Base-by-base conservation (phyloP, 805 yeast genomes). In the Candida schatavii region DNA sequence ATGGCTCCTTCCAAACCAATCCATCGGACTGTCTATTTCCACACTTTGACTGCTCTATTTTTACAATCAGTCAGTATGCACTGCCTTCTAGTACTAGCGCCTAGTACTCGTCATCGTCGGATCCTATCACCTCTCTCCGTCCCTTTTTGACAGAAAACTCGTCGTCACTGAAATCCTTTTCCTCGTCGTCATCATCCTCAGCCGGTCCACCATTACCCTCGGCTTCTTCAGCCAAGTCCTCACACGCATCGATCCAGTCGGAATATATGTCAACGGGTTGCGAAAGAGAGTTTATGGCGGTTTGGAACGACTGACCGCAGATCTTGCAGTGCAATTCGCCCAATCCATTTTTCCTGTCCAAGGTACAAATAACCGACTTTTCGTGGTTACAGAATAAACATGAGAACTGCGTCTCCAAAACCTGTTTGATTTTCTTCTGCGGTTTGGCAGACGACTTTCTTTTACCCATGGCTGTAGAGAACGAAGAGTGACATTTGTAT, bases 191-290 rank as follows among this genome's bases (percentile, higher is more conserved):
- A 4, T 45, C 58, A 3, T 42, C 53, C n/a, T 35, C 54, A 5
- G 14, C 44, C 3, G 18, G 41, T 5, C 34, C 57, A 7, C 55
- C 60, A 11, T 45, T 49, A 14, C 49, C 61, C 4, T 62, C 68
- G 20, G 68, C 68, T 23, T 83, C 88, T 50, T 85, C 87, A 0
- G 91, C 93, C 40, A 86, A 84, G 26, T 86, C 88, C 55, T 85
- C 95, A 65, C 91, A 86, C 1, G 98, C 98, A 70, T 91, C 99
- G 40, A 88, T 88, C 99, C 99, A 91, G 61, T 91, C 98, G 37
- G 95, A 84, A 59, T 91, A 91, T 13, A 91, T 85, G 65, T 91
- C 99, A 32, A 91, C 89, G 0, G 99, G 96, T 44, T 87, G 96
- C 13, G 88, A 80, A 39, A 85, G 69, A 3, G 88, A 78, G 61